Conservation (phyloP, 768 basidiomycete species). For the Mycena floridula region DNA sequence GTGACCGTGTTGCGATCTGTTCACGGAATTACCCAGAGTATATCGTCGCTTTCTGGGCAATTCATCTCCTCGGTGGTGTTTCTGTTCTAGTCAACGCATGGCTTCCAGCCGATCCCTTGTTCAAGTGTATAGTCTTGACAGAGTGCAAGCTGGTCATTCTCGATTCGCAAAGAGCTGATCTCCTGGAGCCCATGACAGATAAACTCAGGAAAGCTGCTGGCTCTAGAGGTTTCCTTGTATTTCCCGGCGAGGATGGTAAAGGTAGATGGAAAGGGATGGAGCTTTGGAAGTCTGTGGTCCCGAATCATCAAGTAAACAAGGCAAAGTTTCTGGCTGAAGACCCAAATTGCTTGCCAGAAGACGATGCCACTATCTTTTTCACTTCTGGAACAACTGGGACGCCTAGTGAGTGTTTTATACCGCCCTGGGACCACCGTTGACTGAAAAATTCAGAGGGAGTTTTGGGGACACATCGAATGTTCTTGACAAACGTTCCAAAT, state of each 20-base stretch:
- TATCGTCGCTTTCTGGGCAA: constrained; percentile 41
- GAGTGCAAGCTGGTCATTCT: constrained; percentile 36
- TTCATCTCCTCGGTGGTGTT: constrained; percentile 38
- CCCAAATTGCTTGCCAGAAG: constrained; percentile 43
- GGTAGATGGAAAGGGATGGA: constrained; percentile 36
- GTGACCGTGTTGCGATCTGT: constrained; percentile 39
- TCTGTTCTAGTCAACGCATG: constrained; percentile 42
- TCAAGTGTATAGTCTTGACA: constrained; percentile 39
- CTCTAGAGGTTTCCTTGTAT: constrained; percentile 45
- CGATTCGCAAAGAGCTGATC: constrained; percentile 39
- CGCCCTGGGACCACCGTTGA: neutral
- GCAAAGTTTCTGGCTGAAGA: too few relatives aligned
- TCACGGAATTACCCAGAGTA: constrained; percentile 46
- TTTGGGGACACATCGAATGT: constrained; percentile 56
- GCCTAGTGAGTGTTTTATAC: neutral
- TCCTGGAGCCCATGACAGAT: constrained; percentile 22
- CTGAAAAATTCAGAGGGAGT: constrained; percentile 39
- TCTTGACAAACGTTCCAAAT: constrained; percentile 53
- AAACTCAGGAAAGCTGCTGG: constrained; percentile 12
- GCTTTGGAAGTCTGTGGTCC: constrained; percentile 30
- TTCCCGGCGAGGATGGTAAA: constrained; percentile 33
- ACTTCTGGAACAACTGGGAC: constrained; percentile 44
- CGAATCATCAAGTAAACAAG: constrained; percentile 22
- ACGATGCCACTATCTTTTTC: constrained; percentile 56
- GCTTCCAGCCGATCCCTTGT: constrained; percentile 34